Percentiles rank a stretch among this genome's conserved stretches.
These are phyloP conservation scores for Pythium pyrilobum DNA, from an alignment of 352 stramenopile genomes.

Conservation along the genomic window DNA sequence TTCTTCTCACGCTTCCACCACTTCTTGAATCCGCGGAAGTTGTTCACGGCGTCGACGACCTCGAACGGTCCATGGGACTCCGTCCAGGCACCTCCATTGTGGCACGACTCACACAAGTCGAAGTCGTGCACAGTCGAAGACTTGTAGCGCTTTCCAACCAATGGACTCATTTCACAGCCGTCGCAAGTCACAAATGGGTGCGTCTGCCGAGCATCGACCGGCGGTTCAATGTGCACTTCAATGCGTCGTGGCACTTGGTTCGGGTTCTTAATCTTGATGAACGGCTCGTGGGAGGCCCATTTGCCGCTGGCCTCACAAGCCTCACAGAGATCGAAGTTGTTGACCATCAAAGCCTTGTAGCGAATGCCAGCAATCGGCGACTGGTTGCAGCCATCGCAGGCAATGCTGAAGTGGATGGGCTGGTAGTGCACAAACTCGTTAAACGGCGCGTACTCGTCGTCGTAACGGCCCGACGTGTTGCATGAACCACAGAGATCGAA, in stretches of 20 bases:
- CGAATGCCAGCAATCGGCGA: slow-evolving; percentile 51
- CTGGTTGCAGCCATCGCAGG: slow-evolving; percentile 59
- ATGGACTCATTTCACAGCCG: slow-evolving; percentile 38
- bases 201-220: not conserved
- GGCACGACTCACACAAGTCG: slow-evolving; percentile 69
- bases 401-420: slow-evolving; percentile 29
- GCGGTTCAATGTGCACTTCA: slow-evolving; percentile 15
- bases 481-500: slow-evolving; percentile 37
- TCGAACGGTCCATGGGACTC: slow-evolving; percentile 50
- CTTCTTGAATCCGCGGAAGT: slow-evolving; percentile 24
- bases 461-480: slow-evolving; percentile 1
- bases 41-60: slow-evolving; percentile 15
- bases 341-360: slow-evolving; percentile 56
- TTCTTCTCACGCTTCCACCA: slow-evolving; percentile 24
- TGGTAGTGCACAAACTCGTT: slow-evolving; percentile 5
- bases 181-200: slow-evolving; percentile 25
- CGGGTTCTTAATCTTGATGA: slow-evolving; percentile 53
- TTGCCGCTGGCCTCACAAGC: slow-evolving; percentile 25
- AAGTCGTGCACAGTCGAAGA: slow-evolving; percentile 64
- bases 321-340: slow-evolving; percentile 72
- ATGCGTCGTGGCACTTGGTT: slow-evolving; percentile 19
- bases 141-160: slow-evolving; percentile 77
- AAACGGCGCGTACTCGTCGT: slow-evolving; percentile 16
- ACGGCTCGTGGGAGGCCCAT: slow-evolving; percentile 29
- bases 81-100: slow-evolving; percentile 36